These are phyloP conservation scores for Tilletia setariae DNA, from an alignment of 1,284 basidiomycete genomes.

Conservation along the genomic window DNA sequence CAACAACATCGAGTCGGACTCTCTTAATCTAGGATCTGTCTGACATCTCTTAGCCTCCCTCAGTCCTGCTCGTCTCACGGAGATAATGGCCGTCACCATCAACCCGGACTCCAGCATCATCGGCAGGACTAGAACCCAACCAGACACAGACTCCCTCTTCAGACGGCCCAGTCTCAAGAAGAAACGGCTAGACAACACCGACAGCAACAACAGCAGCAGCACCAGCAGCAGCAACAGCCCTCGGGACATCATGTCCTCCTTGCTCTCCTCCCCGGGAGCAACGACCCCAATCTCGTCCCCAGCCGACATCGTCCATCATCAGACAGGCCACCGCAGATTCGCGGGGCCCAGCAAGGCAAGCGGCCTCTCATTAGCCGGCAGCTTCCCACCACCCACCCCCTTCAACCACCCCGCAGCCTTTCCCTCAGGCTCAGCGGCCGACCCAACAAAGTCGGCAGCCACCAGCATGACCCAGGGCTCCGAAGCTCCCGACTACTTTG, in stretches of 20 bases:
- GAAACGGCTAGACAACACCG: neutral
- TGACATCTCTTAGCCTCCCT: too few relatives aligned
- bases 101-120: neutral
- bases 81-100: neutral
- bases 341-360: too few relatives aligned
- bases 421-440: neutral
- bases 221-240: neutral
- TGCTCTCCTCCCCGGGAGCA: neutral
- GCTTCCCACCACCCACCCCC: neutral
- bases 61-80: neutral
- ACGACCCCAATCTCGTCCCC: neutral
- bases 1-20: too few relatives aligned
- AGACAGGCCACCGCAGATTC: too few relatives aligned
- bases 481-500: constrained; percentile 15
- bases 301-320: too few relatives aligned
- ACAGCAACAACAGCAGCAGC: neutral
- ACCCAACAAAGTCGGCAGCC: neutral
- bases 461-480: neutral
- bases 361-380: too few relatives aligned
- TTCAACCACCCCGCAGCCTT: constrained; percentile 7
- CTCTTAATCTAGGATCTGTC: too few relatives aligned
- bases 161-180: neutral
- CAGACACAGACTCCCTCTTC: neutral
- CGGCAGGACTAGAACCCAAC: neutral
- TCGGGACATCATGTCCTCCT: neutral